These are phyloP conservation scores for Vigna mungo DNA, from an alignment of 306 rosid species.

Conservation along the genomic window DNA sequence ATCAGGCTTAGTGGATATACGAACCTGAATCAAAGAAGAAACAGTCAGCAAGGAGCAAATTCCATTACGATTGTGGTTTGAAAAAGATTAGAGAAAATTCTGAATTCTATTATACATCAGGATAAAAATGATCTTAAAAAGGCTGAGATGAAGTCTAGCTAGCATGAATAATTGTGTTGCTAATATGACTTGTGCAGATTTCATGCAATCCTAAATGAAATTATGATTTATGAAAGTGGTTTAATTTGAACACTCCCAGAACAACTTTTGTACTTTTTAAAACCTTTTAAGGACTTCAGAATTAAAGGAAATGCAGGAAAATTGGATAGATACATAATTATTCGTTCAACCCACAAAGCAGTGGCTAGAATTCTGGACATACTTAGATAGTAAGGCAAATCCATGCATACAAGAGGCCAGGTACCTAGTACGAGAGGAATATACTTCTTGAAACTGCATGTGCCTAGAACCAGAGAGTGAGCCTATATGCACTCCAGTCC, in stretches of 20 bases:
- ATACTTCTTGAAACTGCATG: neutral
- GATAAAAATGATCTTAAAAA: slow-evolving; percentile 31
- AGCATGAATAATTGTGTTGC: slow-evolving; percentile 15
- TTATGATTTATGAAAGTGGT: neutral
- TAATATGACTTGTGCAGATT: slow-evolving; percentile 27
- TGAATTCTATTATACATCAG: slow-evolving; percentile 4
- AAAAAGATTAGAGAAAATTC: slow-evolving; percentile 17
- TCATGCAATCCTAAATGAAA: slow-evolving; percentile 34
- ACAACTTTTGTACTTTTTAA: neutral
- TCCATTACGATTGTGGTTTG: slow-evolving; percentile 35
- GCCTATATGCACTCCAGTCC: slow-evolving; percentile 4
- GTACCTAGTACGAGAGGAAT: neutral
- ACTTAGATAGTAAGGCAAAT: slow-evolving; percentile 4
- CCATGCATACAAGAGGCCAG: slow-evolving; percentile 38
- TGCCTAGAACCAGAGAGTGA: neutral
- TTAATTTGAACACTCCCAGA: slow-evolving; percentile 13
- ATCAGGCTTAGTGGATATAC: slow-evolving; percentile 78
- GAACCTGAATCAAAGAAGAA: slow-evolving; percentile 61
- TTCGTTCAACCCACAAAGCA: neutral
- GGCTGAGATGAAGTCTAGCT: slow-evolving; percentile 18
- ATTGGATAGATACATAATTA: neutral
- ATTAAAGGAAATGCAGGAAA: slow-evolving; percentile 3
- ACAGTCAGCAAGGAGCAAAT: slow-evolving; percentile 41
- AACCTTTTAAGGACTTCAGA: slow-evolving; percentile 4
- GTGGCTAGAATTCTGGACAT: neutral